Conservation (phyloP, 1,139 yeast genomes). For the Komagataea norvegica region DNA sequence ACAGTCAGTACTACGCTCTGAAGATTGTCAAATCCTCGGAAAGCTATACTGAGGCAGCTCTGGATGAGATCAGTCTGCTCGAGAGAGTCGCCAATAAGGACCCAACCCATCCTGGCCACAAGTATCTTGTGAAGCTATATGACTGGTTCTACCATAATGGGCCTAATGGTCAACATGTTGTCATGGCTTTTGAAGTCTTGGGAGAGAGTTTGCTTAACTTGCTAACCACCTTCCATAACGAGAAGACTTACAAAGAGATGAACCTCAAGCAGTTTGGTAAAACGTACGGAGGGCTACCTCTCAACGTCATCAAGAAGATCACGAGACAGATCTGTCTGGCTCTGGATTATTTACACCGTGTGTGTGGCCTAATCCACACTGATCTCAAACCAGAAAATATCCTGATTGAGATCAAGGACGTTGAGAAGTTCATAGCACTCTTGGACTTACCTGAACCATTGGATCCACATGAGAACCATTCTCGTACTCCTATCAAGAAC, state of each 20-base stretch:
- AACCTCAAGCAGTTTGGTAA: conserved; percentile 13
- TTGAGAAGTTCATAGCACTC: conserved; percentile 55
- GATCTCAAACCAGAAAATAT: conserved; percentile 89
- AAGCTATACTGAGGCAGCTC: conserved; percentile 78
- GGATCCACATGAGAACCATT: not conserved
- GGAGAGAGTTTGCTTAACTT: conserved; percentile 78
- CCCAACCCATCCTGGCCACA: conserved; percentile 65
- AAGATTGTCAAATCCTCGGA: conserved; percentile 70
- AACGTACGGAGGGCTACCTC: conserved; percentile 60
- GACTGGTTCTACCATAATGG: conserved; percentile 79
- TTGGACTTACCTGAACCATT: conserved; percentile 5
- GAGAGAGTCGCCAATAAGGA: conserved; percentile 42
- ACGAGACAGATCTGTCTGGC: conserved; percentile 74
- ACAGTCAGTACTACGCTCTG: conserved; percentile 67
- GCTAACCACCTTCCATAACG: conserved; percentile 53
- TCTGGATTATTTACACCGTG: conserved; percentile 74
- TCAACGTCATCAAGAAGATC: conserved; percentile 70
- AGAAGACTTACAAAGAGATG: conserved; percentile 5
- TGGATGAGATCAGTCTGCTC: conserved; percentile 73
- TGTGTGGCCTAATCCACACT: conserved; percentile 88
- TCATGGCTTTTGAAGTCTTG: conserved; percentile 86
- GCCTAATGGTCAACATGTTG: conserved; percentile 76
- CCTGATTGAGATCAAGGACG: conserved; percentile 74
- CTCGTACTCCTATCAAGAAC: conserved; percentile 20
- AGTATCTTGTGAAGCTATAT: conserved; percentile 61